Evolutionary conservation across 2,329 filamentous ascomycete genomes (phyloP).

Genomic region (Pestalotiopsis sp.): DNA sequence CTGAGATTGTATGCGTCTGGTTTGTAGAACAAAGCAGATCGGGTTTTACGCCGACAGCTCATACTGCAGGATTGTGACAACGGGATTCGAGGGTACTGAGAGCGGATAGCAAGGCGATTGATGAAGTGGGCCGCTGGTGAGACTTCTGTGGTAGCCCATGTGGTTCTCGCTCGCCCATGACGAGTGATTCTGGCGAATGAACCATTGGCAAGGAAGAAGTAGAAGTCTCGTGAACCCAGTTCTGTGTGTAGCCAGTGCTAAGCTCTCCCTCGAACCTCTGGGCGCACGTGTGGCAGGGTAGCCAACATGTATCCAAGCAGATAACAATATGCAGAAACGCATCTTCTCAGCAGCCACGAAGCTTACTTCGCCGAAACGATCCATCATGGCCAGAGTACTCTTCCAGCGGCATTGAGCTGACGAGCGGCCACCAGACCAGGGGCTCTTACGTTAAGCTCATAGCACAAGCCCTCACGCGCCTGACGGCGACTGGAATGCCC

Average conservation of each 20-base stretch:
- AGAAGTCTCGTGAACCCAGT: slow-evolving; percentile 45
- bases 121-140: slow-evolving; percentile 33
- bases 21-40: slow-evolving; percentile 17
- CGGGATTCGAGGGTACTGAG: slow-evolving; percentile 42
- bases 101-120: slow-evolving; percentile 40
- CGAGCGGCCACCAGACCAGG: slow-evolving; percentile 72
- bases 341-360: slow-evolving; percentile 29
- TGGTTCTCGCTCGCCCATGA: slow-evolving; percentile 41
- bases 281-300: slow-evolving; percentile 23
- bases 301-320: slow-evolving; percentile 20
- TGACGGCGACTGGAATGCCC: slow-evolving; percentile 60
- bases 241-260: slow-evolving; percentile 49
- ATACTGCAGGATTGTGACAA: slow-evolving; percentile 22
- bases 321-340: slow-evolving; percentile 21
- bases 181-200: slow-evolving; percentile 47
- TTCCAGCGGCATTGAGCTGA: slow-evolving; percentile 71
- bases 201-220: slow-evolving; percentile 21
- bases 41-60: slow-evolving; percentile 26
- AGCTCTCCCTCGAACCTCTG: slow-evolving; percentile 43
- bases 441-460: slow-evolving; percentile 80
- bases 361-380: slow-evolving; percentile 29
- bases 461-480: slow-evolving; percentile 62
- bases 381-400: slow-evolving; percentile 51
- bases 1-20: slow-evolving; percentile 28
- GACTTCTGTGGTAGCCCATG: slow-evolving; percentile 50